Base-by-base conservation (phyloP, 2,329 filamentous ascomycete genomes). In the Epichloe scottii region DNA sequence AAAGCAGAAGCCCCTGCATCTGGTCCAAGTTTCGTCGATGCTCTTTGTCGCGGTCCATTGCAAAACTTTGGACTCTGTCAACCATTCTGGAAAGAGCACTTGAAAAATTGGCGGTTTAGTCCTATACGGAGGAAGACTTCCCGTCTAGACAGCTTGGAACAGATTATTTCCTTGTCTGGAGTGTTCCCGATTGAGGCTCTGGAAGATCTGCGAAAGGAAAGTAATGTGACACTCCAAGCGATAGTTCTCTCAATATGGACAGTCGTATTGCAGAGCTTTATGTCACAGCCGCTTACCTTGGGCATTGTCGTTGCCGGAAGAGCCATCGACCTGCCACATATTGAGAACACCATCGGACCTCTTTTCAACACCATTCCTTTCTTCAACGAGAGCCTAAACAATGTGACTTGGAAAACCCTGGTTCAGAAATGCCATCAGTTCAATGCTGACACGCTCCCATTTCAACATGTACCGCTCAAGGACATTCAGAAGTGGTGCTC, bases 311-410 rank as follows among this genome's bases (percentile, higher is more conserved):
- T 87, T 0, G 93, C 89, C 6, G 91, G 90, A 1, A 77, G 90
- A 53, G 78, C 81, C 0, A 77, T 94, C 4, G 78, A 86, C 42
- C 68, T 89, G 12, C 75, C 83, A 7, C 72, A 73, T 2, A 76
- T 82, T 2, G 84, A 89, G 45, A 62, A 73, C 21, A 78, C 87
- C 1, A 77, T 93, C 41, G 91, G 90, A 0, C 90, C 91, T 0
- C 69, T 96, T 19, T 95, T 96, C 74, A 96, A 96, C 62, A 95
- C 89, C 0, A 71, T 96, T 1, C 89, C 90, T 0, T 89, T 85
- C 62, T 74, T 78, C 50, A 66, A 81, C 35, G 61, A 68, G 5
- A 56, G 76, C 14, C 54, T 66, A 6, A 55, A 63, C 0, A 60
- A 65, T 0, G 69, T 75, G 4, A 79, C 73, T 0, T 89, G 85